phyloP scores from a whole-genome alignment of 441 rosid genomes.

The Corymbia citriodora region DNA sequence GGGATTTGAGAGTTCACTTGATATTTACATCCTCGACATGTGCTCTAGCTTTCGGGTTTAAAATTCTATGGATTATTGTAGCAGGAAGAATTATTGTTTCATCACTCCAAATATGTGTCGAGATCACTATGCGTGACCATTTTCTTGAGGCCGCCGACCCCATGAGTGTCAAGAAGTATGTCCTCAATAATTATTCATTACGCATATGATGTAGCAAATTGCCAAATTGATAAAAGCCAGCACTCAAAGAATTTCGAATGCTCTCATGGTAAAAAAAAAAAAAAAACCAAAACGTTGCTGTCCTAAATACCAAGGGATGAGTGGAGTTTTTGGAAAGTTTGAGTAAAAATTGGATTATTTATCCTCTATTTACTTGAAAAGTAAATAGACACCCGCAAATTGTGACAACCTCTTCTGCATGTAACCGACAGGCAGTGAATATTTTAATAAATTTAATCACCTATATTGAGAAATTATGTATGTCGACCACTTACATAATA shows the following conservation, averaged over 20 bases:
- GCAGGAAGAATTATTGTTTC: not conserved
- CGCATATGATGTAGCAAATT: not conserved
- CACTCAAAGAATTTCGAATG: not conserved
- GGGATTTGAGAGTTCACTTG: not conserved
- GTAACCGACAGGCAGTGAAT: not conserved
- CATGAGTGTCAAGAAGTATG: not conserved
- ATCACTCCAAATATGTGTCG: not conserved
- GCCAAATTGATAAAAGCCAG: not conserved
- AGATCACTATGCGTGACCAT: not conserved
- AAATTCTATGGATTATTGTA: not conserved
- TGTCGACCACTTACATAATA: not conserved
- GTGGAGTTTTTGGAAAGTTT: not conserved
- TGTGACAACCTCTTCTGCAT: not conserved
- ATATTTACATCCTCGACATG: not conserved
- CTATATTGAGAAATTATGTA: not conserved
- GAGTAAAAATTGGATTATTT: not conserved
- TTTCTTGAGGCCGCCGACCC: not conserved
- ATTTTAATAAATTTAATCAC: not conserved
- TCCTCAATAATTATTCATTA: not conserved
- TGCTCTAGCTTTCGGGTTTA: not conserved
- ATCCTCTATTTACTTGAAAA: not conserved
- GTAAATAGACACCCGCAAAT: not conserved
- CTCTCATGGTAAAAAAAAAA: not conserved
- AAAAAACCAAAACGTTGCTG: not conserved
- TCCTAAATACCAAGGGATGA: not conserved